Evolutionary conservation across 345 rosid species (phyloP).

Genomic region (Turritis glabra): DNA sequence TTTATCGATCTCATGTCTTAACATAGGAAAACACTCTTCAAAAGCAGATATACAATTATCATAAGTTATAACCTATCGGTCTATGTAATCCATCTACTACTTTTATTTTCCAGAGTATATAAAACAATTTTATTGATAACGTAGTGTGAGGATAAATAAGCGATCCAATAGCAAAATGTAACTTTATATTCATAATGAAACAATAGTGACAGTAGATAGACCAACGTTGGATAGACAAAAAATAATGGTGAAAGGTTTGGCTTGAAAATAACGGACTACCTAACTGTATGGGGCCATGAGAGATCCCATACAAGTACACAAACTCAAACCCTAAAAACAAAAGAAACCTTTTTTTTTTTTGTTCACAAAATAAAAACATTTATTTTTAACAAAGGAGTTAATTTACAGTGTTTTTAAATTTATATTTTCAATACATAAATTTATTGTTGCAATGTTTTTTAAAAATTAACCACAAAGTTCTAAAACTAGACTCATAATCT

Average conservation of each 20-base stretch:
- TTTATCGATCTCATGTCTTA: background rate
- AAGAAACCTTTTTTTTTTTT: no score
- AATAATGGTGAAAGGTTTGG: conserved; percentile 24
- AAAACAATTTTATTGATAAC: background rate
- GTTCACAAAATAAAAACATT: no score
- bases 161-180: background rate
- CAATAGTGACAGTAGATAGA: conserved; percentile 24
- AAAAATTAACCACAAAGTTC: background rate
- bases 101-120: background rate
- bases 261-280: conserved; percentile 29
- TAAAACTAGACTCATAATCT: background rate
- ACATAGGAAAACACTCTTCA: background rate
- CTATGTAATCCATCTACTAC: background rate
- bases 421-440: background rate
- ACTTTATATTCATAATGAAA: background rate
- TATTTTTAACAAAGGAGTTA: no score
- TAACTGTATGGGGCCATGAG: conserved; percentile 29
- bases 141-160: background rate
- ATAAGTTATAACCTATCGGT: background rate
- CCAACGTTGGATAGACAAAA: conserved; percentile 28
- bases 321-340: background rate
- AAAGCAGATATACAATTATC: conserved; percentile 1
- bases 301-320: conserved; percentile 19
- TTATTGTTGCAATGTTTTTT: background rate
- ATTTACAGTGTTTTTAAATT: no score